phyloP scores from a whole-genome alignment of 345 rosid genomes.

The Hibiscus mutabilis region DNA sequence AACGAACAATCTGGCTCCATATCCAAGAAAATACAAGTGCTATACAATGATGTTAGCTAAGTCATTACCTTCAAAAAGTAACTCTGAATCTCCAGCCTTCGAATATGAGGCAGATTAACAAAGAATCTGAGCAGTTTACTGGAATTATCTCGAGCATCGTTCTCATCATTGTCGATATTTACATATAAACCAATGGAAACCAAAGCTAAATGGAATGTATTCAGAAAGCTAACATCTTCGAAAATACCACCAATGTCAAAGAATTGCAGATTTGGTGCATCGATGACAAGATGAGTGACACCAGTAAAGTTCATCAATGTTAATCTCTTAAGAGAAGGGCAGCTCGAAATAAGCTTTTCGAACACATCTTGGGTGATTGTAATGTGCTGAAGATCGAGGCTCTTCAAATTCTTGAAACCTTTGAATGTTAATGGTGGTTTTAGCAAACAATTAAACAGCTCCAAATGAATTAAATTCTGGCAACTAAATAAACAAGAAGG shows the following conservation, averaged over 20 bases:
- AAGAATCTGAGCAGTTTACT: conserved; percentile 59
- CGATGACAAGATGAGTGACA: conserved; percentile 43
- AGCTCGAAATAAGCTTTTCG: conserved; percentile 45
- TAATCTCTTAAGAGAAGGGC: conserved; percentile 53
- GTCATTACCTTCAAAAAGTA: conserved; percentile 54
- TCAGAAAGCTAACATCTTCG: conserved; percentile 45
- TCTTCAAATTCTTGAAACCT: conserved; percentile 57
- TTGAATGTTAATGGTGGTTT: conserved; percentile 44
- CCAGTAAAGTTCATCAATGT: conserved; percentile 67
- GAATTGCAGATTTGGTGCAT: conserved; percentile 60
- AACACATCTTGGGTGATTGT: conserved; percentile 51
- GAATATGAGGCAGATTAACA: conserved; percentile 52
- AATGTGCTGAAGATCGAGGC: conserved; percentile 68
- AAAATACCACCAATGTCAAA: conserved; percentile 55
- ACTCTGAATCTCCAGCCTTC: conserved; percentile 64
- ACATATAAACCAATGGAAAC: conserved; percentile 54
- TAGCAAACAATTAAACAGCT: conserved; percentile 60
- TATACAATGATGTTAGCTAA: not conserved
- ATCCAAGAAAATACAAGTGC: not conserved
- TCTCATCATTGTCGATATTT: conserved; percentile 30
- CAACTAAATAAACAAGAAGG: conserved; percentile 50
- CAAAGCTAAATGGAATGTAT: conserved; percentile 35
- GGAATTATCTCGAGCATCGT: conserved; percentile 17
- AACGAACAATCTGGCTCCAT: not conserved
- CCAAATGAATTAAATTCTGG: conserved; percentile 50